phyloP scores from a whole-genome alignment of 352 stramenopile genomes.

The Globisporangium radiosum region DNA sequence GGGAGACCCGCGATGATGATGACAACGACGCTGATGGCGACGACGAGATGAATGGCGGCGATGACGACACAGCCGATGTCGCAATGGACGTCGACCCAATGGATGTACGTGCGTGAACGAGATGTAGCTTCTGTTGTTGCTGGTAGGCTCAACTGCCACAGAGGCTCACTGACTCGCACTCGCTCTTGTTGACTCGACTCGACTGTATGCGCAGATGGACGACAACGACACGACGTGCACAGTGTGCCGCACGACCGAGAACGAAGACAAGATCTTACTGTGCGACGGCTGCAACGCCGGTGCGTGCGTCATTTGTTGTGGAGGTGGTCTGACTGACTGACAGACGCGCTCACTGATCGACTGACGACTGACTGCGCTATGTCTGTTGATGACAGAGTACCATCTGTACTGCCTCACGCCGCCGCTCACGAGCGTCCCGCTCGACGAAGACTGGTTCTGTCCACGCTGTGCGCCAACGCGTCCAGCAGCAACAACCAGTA shows the following conservation, averaged over 20 bases:
- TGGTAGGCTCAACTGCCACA: constrained; percentile 1
- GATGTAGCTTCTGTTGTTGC: background rate
- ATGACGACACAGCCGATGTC: background rate
- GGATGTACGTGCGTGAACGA: background rate
- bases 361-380: too few relatives aligned
- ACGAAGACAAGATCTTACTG: constrained; percentile 37
- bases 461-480: constrained; percentile 20
- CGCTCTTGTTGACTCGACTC: too few relatives aligned
- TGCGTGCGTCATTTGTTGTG: constrained; percentile 4
- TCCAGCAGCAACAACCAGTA: too few relatives aligned
- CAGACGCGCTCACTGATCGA: too few relatives aligned
- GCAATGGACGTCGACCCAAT: background rate
- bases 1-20: too few relatives aligned
- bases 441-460: constrained; percentile 48
- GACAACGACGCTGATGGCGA: background rate
- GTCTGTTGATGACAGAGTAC: constrained; percentile 22
- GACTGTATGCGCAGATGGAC: background rate
- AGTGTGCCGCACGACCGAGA: constrained; percentile 33
- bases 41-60: background rate
- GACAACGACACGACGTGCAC: constrained; percentile 25
- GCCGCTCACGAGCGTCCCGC: constrained; percentile 32
- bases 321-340: background rate
- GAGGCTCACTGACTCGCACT: background rate
- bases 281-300: constrained; percentile 47
- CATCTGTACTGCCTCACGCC: constrained; percentile 58